Evolutionary conservation across 306 rosid genomes (phyloP).

Genomic region (Malus sylvestris): DNA sequence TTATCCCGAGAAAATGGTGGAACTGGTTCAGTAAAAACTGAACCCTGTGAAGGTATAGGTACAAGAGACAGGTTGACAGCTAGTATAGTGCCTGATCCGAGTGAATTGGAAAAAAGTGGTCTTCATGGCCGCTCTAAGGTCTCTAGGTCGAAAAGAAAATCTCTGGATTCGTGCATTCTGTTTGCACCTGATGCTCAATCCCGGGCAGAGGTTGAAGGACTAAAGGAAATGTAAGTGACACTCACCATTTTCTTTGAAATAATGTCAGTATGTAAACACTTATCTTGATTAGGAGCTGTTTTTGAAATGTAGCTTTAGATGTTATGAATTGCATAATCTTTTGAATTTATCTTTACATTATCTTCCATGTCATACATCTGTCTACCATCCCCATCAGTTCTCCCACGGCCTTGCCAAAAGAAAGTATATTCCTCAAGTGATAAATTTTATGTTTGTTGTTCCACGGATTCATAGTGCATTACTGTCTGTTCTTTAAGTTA

Average conservation of each 20-base stretch:
- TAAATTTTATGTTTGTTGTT: neutral
- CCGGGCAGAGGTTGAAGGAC: conserved; percentile 48
- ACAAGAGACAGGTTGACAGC: conserved; percentile 24
- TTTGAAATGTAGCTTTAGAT: neutral
- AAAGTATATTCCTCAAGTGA: neutral
- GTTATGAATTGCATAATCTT: neutral
- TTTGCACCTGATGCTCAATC: conserved; percentile 59
- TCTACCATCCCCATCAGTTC: neutral
- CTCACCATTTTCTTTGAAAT: neutral
- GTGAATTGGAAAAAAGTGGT: conserved; percentile 41
- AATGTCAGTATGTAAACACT: neutral
- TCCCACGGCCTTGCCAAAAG: neutral
- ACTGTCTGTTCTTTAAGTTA: neutral
- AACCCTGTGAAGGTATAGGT: conserved; percentile 24
- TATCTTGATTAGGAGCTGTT: neutral
- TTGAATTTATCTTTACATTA: neutral
- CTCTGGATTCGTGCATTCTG: conserved; percentile 36
- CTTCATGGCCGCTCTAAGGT: conserved; percentile 16
- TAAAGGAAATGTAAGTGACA: conserved; percentile 60
- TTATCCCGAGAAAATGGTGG: conserved; percentile 37
- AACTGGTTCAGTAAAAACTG: conserved; percentile 32
- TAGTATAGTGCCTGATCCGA: conserved; percentile 22
- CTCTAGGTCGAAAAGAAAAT: conserved; percentile 57
- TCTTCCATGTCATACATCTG: neutral
- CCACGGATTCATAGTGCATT: neutral